phyloP scores from a whole-genome alignment of 306 rosid genomes.

The Hylodesmum podocarpum region DNA sequence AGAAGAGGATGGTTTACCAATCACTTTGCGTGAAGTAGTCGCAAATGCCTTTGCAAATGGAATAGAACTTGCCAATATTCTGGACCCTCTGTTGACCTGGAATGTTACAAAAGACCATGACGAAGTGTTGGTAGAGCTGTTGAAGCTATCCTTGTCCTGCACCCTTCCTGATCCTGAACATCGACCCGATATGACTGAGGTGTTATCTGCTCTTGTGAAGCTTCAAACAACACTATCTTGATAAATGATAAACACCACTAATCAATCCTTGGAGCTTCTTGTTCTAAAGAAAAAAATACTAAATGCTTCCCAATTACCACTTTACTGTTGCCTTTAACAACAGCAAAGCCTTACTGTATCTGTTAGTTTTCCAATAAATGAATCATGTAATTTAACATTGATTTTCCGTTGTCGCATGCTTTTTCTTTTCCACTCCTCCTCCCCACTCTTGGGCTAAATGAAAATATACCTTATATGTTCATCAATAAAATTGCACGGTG shows the following conservation, averaged over 20 bases:
- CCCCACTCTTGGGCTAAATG: neutral
- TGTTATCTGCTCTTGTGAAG: constrained; percentile 53
- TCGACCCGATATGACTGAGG: constrained; percentile 66
- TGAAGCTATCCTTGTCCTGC: constrained; percentile 65
- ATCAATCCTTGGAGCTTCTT: neutral
- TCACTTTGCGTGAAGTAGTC: constrained; percentile 56
- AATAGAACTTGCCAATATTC: constrained; percentile 33
- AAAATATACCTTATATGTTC: neutral
- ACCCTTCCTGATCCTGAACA: constrained; percentile 57
- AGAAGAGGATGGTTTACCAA: constrained; percentile 58
- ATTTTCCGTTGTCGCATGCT: neutral
- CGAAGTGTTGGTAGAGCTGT: constrained; percentile 46
- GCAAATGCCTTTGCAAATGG: constrained; percentile 61
- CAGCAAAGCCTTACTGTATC: neutral
- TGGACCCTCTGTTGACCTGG: constrained; percentile 56
- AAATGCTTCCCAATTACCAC: neutral
- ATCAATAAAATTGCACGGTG: neutral
- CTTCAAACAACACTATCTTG: constrained; percentile 31
- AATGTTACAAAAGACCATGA: constrained; percentile 36
- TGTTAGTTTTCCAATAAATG: constrained; percentile 18
- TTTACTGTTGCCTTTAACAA: neutral
- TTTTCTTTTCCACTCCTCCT: neutral
- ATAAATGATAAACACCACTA: constrained; percentile 7
- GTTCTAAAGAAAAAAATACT: neutral
- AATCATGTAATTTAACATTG: neutral